Percentiles rank a stretch among this genome's conserved stretches.
Evolutionary conservation across 345 rosid genomes (phyloP).

Genomic region (Populus nigra): DNA sequence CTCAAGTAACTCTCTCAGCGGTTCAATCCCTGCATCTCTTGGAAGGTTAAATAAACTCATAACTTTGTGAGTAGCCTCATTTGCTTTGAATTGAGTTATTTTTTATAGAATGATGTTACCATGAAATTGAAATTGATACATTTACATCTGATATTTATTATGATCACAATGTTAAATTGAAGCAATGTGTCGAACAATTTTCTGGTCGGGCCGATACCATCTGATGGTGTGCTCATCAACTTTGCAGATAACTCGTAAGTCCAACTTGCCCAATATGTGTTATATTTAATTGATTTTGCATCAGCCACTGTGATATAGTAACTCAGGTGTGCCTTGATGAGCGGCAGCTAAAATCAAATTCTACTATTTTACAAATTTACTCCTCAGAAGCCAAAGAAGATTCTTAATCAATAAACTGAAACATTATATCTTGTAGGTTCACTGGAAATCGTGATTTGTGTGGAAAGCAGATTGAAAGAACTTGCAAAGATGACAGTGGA

Average conservation of each 20-base stretch:
- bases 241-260: conserved; percentile 74
- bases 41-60: conserved; percentile 61
- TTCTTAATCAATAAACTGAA: not conserved
- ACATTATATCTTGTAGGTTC: conserved; percentile 52
- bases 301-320: not conserved
- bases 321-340: not conserved
- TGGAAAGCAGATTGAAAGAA: conserved; percentile 67
- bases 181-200: conserved; percentile 92
- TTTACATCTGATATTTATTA: conserved; percentile 6
- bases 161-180: conserved; percentile 36
- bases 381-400: conserved; percentile 1
- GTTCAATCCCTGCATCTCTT: conserved; percentile 69
- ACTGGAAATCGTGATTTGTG: conserved; percentile 73
- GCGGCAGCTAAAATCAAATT: not conserved
- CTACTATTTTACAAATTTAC: not conserved
- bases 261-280: conserved; percentile 9
- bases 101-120: not conserved
- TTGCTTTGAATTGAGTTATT: conserved; percentile 12
- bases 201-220: conserved; percentile 77
- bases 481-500: conserved; percentile 55
- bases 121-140: not conserved
- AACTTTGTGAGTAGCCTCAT: conserved; percentile 60
- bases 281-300: conserved; percentile 11
- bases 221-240: conserved; percentile 58
- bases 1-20: conserved; percentile 76